Evolutionary conservation across 257 asterid genomes (phyloP), one percentile per base, ranked within the genome.

Genomic region (Echites panduratus): DNA sequence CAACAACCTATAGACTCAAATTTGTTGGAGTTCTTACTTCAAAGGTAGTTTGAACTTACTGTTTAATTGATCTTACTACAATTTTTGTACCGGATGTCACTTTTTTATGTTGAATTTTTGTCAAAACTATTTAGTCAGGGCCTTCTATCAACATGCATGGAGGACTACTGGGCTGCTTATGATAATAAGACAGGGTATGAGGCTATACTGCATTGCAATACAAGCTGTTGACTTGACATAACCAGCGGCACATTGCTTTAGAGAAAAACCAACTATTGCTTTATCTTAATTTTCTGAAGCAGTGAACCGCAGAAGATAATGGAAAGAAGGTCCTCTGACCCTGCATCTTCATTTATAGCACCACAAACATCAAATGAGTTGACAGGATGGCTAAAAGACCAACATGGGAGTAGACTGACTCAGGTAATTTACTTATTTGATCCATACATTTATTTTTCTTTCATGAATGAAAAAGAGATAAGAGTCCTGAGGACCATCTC

Each of bases 131-230:
- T 54, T 79, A 91, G 97, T 84, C 96, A 88, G 91, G 81, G 84
- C 77, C 82, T 86, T 75, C 75, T 91, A 75, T 78, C 95, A 12
- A 70, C 84, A n/a, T 91, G 95, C 79, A 83, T 88, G 80, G 95
- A 87, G 77, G 90, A 86, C 48, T 80, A 84, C 81, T 91, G 90
- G 96, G 87, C 95, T 19, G 88, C 97, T 45, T 85, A 86, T 61
- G 93, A 87, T 67, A 89, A 85, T 64, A 64, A 68, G 73, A 71
- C 80, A 16, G 62, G 88, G 97, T 88, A 81, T 73, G 91, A 71
- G 14, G 65, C 62, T 66, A 57, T 71, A 66, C 70, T 83, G 54
- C 29, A 32, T 58, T 24, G 22, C 70, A 43, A 29, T 20, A 44
- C 52, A 11, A 9, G 16, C 57, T 24, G 17, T 26, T 52, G 17